phyloP scores from a whole-genome alignment of 2,329 filamentous ascomycete genomes.

The Thermoascus crustaceus region DNA sequence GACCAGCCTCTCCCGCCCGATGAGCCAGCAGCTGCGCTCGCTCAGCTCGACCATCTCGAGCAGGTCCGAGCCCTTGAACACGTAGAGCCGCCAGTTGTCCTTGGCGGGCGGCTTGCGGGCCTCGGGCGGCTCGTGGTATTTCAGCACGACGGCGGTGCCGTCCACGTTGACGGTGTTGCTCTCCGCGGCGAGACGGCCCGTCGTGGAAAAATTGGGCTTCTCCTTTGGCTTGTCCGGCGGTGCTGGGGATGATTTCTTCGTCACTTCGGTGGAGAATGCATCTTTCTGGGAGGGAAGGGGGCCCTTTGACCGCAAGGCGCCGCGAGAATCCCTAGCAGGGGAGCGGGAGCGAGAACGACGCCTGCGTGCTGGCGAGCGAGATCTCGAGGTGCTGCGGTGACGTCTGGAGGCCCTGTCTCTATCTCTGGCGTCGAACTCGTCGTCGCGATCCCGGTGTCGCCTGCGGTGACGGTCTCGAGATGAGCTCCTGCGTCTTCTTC shows the following conservation, averaged over 20 bases:
- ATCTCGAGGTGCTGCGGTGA: conserved; percentile 15
- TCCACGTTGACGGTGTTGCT: conserved; percentile 64
- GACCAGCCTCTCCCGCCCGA: conserved; percentile 72
- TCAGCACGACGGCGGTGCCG: conserved; percentile 66
- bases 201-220: conserved; percentile 76
- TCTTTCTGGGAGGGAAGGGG: conserved; percentile 41
- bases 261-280: conserved; percentile 32
- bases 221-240: conserved; percentile 57
- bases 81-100: conserved; percentile 79
- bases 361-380: conserved; percentile 8
- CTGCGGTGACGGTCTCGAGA: conserved; percentile 20
- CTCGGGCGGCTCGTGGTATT: conserved; percentile 93
- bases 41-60: conserved; percentile 73
- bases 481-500: conserved; percentile 18
- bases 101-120: conserved; percentile 75
- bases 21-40: conserved; percentile 76
- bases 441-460: conserved; percentile 17
- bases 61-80: conserved; percentile 78
- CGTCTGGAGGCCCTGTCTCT: conserved; percentile 16
- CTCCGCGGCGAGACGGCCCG: conserved; percentile 76
- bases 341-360: conserved; percentile 20
- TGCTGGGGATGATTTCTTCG: conserved; percentile 20
- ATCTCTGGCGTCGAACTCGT: conserved; percentile 13
- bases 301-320: conserved; percentile 24
- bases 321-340: conserved; percentile 18